phyloP scores from a whole-genome alignment of 768 basidiomycete genomes.

The Agaricus bisporus region DNA sequence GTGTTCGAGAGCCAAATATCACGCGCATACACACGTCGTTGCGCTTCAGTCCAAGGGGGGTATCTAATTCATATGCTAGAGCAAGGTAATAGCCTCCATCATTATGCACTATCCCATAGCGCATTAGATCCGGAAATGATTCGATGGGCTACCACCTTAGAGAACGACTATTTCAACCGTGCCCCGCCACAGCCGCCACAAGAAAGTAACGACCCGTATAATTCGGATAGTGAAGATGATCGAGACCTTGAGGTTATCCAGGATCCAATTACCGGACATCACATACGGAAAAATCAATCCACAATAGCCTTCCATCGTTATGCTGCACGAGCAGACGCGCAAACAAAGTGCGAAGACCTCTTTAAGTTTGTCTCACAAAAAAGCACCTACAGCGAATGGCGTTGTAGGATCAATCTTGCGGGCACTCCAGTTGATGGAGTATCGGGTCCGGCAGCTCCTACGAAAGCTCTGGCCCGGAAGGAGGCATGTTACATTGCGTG shows the following conservation, averaged over 20 bases:
- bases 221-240: slow-evolving; percentile 46
- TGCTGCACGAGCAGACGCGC: slow-evolving; percentile 19
- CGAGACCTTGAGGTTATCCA: slow-evolving; percentile 23
- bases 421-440: slow-evolving; percentile 34
- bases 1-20: slow-evolving; percentile 59
- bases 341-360: slow-evolving; percentile 19
- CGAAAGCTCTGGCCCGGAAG: slow-evolving; percentile 49
- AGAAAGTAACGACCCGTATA: slow-evolving; percentile 35
- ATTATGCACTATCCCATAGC: slow-evolving; percentile 41
- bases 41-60: slow-evolving; percentile 39
- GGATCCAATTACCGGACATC: slow-evolving; percentile 58
- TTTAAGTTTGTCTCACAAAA: slow-evolving; percentile 33
- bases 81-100: slow-evolving; percentile 48
- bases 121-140: slow-evolving; percentile 33
- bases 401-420: slow-evolving; percentile 45
- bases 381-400: slow-evolving; percentile 22
- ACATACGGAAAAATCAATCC: slow-evolving; percentile 55
- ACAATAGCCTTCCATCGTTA: slow-evolving; percentile 51
- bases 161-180: slow-evolving; percentile 27
- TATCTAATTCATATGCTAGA: slow-evolving; percentile 62
- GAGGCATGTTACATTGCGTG: slow-evolving; percentile 56
- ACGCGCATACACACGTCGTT: slow-evolving; percentile 47
- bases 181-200: slow-evolving; percentile 40
- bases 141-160: slow-evolving; percentile 46
- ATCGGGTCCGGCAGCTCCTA: slow-evolving; percentile 38